Evolutionary conservation across 2,329 filamentous ascomycete genomes (phyloP), one percentile per base, ranked within the genome.

Genomic region (Colletotrichum lini): DNA sequence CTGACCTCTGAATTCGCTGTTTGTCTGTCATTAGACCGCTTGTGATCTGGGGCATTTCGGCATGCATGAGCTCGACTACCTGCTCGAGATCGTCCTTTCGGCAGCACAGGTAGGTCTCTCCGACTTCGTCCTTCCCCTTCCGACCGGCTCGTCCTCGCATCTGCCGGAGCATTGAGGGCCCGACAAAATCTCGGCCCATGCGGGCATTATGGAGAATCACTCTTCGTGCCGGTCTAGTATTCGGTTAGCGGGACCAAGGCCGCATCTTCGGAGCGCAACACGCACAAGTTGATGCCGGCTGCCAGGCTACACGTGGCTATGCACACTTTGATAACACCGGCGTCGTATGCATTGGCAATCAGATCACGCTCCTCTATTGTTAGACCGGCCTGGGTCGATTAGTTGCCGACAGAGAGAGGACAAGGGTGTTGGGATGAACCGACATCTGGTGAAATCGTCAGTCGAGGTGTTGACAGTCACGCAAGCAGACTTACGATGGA

Each of bases 71-170:
- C 67, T 92, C 89, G 42, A 92, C 86, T 5, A 94, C 91, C 18
- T 88, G 88, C 76, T 93, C 91, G 16, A 95, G 80, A 74, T 95
- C 93, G 12, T 84, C 80, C 75, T 90, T 88, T 40, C 90, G 88
- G 76, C 93, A 95, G 77, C 93, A 94, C 1, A 95, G 83, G 78
- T 93, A 95, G 1, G 92, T 95, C 81, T 95, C 93, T 2, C 93
- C 93, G 57, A 93, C 83, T 61, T 93, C 91, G 66, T 94, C 92
- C 77, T 94, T 95, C 59, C 93, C 93, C 80, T 94, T 94, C 65
- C 93, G 88, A 8, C 93, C 93, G 23, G 93, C 93, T 72, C 93
- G 87, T 3, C 93, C 93, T 77, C 92, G 89, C 93, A 95, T 95
- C 80, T 95, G 93, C 59, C 92, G 89, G 80, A 95, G 84, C 91